Evolutionary conservation across 139 green algal species (phyloP), one percentile per base, ranked within the genome.

Genomic region (Desmodesmus armatus): DNA sequence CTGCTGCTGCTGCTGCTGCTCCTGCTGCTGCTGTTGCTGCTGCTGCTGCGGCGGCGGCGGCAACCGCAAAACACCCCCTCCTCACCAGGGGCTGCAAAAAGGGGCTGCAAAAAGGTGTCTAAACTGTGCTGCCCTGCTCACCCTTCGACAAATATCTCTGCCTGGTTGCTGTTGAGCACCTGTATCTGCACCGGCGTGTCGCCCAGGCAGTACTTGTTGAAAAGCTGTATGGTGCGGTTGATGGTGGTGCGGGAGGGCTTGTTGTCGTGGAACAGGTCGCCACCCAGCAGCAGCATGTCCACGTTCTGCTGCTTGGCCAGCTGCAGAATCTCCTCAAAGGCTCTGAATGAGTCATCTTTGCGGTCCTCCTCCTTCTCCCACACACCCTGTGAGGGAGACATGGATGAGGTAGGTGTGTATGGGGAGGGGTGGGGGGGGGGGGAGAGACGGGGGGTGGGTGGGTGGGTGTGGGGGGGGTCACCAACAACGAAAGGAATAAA

Each of bases 201-300:
- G 29, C 86, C 91, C 13, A 99, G 86, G 88, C 93, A 98, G 93
- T 99, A 94, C 80, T 92, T 89, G 5, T 80, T 89, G 5, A 99
- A 80, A 33, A 98, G 95, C 17, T 95, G 81, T 25, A 99, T 96
- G 11, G 95, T 88, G 5, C 76, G 40, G 6, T 95, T 90, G 31
- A 96, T 60, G 5, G 96, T 96, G n/a, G 87, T 65, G 15, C 94
- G 88, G 3, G 89, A 95, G 29, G 97, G 97, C 89, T 98, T 98
- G 92, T 99, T 99, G 77, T 99, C 96, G 85, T 99, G 96, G 88
- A 99, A 99, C 3, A 99, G 89, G 89, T 99, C 97, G 2, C 97
- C 97, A 21, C 95, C 97, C 60, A 99, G 94, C 70, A 99, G 91
- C 74, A 99, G 91, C 33, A 95, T 74, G 90, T 99, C 97, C 19